Evolutionary conservation across 352 stramenopile genomes (phyloP).

Genomic region (Globisporangium canariense): DNA sequence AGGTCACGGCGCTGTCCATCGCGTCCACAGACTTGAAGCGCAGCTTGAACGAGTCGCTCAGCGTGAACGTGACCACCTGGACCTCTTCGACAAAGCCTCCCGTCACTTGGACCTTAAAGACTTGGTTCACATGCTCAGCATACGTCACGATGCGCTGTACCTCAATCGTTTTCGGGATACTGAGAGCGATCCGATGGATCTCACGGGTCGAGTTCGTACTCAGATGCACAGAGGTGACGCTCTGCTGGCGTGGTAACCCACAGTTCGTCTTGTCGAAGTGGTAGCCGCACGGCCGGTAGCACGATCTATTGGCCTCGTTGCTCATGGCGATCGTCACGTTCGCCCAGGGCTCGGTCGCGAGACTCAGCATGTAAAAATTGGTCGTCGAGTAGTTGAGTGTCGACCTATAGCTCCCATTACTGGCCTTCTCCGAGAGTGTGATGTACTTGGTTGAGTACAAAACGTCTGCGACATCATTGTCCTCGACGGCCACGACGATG

Average conservation of each 20-base stretch:
- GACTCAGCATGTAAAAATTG: slow-evolving; percentile 42
- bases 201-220: slow-evolving; percentile 59
- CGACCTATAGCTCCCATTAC: neutral
- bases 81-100: slow-evolving; percentile 46
- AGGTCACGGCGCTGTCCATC: slow-evolving; percentile 29
- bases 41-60: slow-evolving; percentile 48
- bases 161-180: slow-evolving; percentile 49
- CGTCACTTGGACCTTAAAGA: slow-evolving; percentile 34
- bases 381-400: slow-evolving; percentile 20
- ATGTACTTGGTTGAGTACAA: slow-evolving; percentile 45
- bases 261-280: slow-evolving; percentile 47
- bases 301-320: slow-evolving; percentile 57
- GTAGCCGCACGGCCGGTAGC: slow-evolving; percentile 72
- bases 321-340: slow-evolving; percentile 77
- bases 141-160: slow-evolving; percentile 64
- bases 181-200: slow-evolving; percentile 54
- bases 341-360: slow-evolving; percentile 60
- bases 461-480: slow-evolving; percentile 57
- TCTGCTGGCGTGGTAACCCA: slow-evolving; percentile 65
- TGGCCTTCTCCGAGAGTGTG: slow-evolving; percentile 33
- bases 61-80: slow-evolving; percentile 44
- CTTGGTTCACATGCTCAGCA: slow-evolving; percentile 55
- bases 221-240: slow-evolving; percentile 49
- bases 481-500: slow-evolving; percentile 63
- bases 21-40: slow-evolving; percentile 32